Conservation (phyloP, 352 stramenopile genomes). For the Phytophthora rubi region DNA sequence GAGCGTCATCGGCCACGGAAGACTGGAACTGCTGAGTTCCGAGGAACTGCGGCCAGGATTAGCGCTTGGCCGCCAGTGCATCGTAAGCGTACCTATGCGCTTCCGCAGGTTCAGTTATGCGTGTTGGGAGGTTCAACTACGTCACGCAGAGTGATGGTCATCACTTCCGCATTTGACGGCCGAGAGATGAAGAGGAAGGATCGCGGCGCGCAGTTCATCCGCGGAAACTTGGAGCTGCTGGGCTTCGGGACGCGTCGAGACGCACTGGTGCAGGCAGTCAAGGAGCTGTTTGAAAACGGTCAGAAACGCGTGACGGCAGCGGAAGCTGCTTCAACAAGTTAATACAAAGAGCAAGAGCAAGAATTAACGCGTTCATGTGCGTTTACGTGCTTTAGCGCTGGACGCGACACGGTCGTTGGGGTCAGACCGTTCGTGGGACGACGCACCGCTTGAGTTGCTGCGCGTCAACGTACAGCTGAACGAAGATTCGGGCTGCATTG, state of each 20-base stretch:
- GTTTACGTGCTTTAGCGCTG: conserved; percentile 43
- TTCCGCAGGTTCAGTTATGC: conserved; percentile 17
- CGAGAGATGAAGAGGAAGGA: conserved; percentile 29
- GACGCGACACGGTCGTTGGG: conserved; percentile 57
- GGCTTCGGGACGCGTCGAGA: conserved; percentile 67
- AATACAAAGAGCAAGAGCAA: neutral
- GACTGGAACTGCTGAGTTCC: conserved; percentile 4
- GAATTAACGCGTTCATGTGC: neutral
- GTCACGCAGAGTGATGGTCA: conserved; percentile 29
- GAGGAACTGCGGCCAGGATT: conserved; percentile 24
- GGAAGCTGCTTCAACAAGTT: neutral
- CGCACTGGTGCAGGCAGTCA: conserved; percentile 76
- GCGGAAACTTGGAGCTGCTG: conserved; percentile 73
- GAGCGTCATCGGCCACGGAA: conserved; percentile 30
- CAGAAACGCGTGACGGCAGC: neutral
- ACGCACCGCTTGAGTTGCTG: conserved; percentile 44
- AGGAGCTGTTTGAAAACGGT: conserved; percentile 89
- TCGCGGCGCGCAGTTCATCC: conserved; percentile 62
- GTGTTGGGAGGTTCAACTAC: conserved; percentile 33
- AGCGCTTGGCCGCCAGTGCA: neutral
- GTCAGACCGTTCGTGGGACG: conserved; percentile 29
- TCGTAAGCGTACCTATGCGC: conserved; percentile 8
- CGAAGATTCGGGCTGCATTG: conserved; percentile 39
- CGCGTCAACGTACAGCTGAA: conserved; percentile 51
- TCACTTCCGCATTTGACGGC: conserved; percentile 7